These are phyloP conservation scores for Cercospora brassicicola DNA, from an alignment of 2,329 filamentous ascomycete species.

Conservation along the genomic window DNA sequence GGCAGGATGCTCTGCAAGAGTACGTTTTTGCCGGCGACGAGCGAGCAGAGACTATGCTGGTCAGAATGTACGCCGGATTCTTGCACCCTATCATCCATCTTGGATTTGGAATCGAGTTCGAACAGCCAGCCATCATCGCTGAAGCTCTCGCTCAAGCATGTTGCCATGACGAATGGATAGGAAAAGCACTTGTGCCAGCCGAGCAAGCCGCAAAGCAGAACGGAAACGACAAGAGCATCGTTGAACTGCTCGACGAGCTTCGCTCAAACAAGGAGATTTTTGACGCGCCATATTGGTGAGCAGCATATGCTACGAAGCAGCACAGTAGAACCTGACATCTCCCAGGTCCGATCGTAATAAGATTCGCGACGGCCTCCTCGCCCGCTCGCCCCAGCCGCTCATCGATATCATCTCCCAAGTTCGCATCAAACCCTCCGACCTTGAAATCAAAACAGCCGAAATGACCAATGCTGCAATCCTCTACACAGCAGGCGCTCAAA, in stretches of 20 bases:
- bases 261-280: conserved; percentile 58
- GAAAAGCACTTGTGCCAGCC: conserved; percentile 54
- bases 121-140: conserved; percentile 77
- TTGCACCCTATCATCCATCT: conserved; percentile 79
- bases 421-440: conserved; percentile 51
- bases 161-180: conserved; percentile 63
- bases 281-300: conserved; percentile 49
- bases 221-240: conserved; percentile 45
- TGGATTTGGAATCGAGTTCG: conserved; percentile 80
- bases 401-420: conserved; percentile 60
- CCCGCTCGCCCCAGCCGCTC: conserved; percentile 63
- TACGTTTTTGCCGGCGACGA: conserved; percentile 69
- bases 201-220: conserved; percentile 51
- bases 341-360: conserved; percentile 58
- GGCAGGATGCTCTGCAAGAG: conserved; percentile 62
- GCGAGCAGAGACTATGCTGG: conserved; percentile 66
- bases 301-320: neutral
- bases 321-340: neutral
- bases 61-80: conserved; percentile 67
- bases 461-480: conserved; percentile 69
- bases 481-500: conserved; percentile 62
- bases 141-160: conserved; percentile 76
- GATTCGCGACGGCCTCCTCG: conserved; percentile 68
- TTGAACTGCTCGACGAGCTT: conserved; percentile 63
- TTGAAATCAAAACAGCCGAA: conserved; percentile 60